A percentile compares a stretch with the other conserved stretches of the same genome.
These are phyloP conservation scores for Dillenia suffruticosa DNA, from an alignment of 164 flowering plant genomes.

Conservation along the genomic window DNA sequence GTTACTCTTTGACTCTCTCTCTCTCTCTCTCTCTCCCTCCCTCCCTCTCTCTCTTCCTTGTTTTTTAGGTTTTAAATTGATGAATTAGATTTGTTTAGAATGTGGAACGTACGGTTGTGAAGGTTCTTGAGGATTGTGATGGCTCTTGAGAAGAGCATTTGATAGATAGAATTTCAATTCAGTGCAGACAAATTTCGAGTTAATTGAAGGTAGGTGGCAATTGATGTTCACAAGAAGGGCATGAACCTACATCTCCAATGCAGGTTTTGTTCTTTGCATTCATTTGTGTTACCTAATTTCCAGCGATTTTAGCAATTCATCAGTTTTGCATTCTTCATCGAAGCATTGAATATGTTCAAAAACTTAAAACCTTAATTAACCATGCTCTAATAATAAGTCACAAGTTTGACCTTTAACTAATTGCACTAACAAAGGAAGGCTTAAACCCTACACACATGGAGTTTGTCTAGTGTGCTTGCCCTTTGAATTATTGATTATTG, in stretches of 20 bases:
- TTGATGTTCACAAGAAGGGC: conserved; percentile 92
- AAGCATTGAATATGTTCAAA: background rate
- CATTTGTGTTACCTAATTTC: background rate
- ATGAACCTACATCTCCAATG: conserved; percentile 93
- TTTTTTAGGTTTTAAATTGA: background rate
- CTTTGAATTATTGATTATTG: no score
- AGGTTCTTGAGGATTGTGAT: no score
- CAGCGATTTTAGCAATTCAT: background rate
- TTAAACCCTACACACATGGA: no score
- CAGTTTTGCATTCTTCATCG: background rate
- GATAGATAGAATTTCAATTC: background rate
- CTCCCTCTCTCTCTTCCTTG: background rate
- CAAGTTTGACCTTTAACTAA: background rate
- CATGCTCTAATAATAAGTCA: background rate
- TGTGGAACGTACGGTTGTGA: conserved; percentile 71
- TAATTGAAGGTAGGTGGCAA: conserved; percentile 93
- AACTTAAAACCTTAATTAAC: background rate
- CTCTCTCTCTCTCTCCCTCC: no score
- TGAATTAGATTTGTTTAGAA: conserved; percentile 37
- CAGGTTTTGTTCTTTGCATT: conserved; percentile 42
- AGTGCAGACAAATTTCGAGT: conserved; percentile 66
- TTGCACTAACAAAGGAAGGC: no score
- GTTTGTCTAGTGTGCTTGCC: no score
- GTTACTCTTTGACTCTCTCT: conserved; percentile 74
- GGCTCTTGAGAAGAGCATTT: background rate